Conservation (phyloP, 805 yeast species). For the Barnettozyma pratensis region DNA sequence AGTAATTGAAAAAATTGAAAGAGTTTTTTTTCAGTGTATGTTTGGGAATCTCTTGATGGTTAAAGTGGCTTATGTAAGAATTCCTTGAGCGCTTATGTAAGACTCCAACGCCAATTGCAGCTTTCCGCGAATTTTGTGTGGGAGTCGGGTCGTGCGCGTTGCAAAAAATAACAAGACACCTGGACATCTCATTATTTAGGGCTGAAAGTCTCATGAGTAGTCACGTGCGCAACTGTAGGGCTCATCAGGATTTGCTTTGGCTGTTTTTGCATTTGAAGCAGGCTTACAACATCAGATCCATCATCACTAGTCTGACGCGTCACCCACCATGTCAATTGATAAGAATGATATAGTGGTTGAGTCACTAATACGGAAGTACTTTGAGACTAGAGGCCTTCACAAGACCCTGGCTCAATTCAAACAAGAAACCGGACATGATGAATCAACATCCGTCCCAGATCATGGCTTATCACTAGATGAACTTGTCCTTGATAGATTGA, state of each 20-base stretch:
- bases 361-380: constrained; percentile 1
- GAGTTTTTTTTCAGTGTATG: constrained; percentile 2
- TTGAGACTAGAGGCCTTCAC: background rate
- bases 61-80: background rate
- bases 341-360: background rate
- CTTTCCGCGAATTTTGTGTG: background rate
- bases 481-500: constrained; percentile 34
- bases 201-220: constrained; percentile 10
- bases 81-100: background rate
- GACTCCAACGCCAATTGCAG: too few species aligned
- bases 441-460: background rate
- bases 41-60: too few species aligned
- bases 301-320: background rate
- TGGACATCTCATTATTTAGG: background rate
- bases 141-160: background rate
- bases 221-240: constrained; percentile 30
- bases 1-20: constrained; percentile 8
- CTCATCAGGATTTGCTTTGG: constrained; percentile 15
- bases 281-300: too few species aligned
- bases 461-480: constrained; percentile 27
- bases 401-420: constrained; percentile 32
- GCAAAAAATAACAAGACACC: background rate
- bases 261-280: too few species aligned
- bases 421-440: background rate
- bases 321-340: background rate